Evolutionary conservation across 2,329 filamentous ascomycete species (phyloP).

Genomic region (Fusarium sp.): DNA sequence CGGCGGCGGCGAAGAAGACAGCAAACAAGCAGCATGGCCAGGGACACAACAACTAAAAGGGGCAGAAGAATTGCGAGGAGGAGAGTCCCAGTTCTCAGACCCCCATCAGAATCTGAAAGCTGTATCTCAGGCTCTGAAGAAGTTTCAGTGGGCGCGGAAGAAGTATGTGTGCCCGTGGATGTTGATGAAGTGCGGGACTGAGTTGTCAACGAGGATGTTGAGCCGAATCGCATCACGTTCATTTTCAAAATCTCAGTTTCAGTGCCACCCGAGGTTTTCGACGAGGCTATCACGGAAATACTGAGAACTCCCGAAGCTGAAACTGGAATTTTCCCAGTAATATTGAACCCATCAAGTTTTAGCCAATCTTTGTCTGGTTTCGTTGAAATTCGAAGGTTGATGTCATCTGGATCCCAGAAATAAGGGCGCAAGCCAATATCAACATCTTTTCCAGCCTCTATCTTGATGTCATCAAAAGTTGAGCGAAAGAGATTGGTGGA

Average conservation of each 20-base stretch:
- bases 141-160: slow-evolving; percentile 38
- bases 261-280: slow-evolving; percentile 51
- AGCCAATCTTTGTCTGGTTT: slow-evolving; percentile 61
- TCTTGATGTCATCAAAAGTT: slow-evolving; percentile 56
- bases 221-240: slow-evolving; percentile 50
- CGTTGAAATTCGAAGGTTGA: slow-evolving; percentile 55
- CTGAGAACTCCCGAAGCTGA: slow-evolving; percentile 51
- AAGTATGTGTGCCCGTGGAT: slow-evolving; percentile 41
- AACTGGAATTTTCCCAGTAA: slow-evolving; percentile 59
- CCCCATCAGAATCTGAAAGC: slow-evolving; percentile 33
- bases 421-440: slow-evolving; percentile 59
- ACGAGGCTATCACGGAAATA: slow-evolving; percentile 52
- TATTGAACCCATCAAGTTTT: slow-evolving; percentile 53
- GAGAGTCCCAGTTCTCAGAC: slow-evolving; percentile 53
- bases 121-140: slow-evolving; percentile 32
- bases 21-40: slow-evolving; percentile 53
- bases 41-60: slow-evolving; percentile 53
- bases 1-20: slow-evolving; percentile 52
- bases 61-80: slow-evolving; percentile 62
- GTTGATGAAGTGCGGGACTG: slow-evolving; percentile 30
- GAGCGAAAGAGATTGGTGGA: slow-evolving; percentile 57
- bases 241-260: slow-evolving; percentile 58
- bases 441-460: slow-evolving; percentile 58
- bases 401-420: slow-evolving; percentile 57
- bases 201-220: slow-evolving; percentile 36